Evolutionary conservation across 495 filamentous ascomycete species (phyloP), one percentile per base, ranked within the genome.

Genomic region (Penicillium dipodomyicola): DNA sequence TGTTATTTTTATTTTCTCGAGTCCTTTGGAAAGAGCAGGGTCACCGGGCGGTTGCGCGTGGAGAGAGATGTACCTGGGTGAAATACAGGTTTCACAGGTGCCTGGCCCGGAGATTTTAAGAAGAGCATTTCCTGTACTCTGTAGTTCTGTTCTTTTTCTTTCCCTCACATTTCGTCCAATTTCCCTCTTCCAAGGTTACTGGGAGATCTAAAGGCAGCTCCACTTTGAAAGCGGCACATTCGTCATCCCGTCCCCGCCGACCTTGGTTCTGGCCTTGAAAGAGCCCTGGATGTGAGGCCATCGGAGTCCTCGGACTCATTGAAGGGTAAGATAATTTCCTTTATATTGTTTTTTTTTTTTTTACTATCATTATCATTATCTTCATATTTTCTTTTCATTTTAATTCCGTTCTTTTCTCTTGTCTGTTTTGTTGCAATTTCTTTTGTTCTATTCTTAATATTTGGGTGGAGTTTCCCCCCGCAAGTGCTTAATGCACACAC

Each of bases 31-130:
- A 64, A 37, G 9, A 48, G n/a, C 45, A 33, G 9, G 64, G 66
- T 69, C 66, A 69, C 49, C 61, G 19, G 66, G 61, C 19, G 19
- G 19, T 32, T 50, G 61, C 66, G 61, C 61, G 66, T 65, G 66
- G 66, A 33, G 40, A 30, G 20, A 14, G 10, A n/a, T 41, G 49
- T 53, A 48, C 50, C 44, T 44, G 56, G 25, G 45, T 30, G 37
- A 42, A 15, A 43, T 33, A 46, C 48, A 22, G 49, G 56, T 65
- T 65, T 62, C 65, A 62, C 59, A 52, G 65, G 59, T 67, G 65
- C 65, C 65, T 65, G 55, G 42, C 32, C 42, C 39, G 49, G 39
- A 39, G 29, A 41, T 56, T 45, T 53, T 56, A 51, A 39, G 44
- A 22, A 39, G 23, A 6, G 6, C 44, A 5, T 29, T 46, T 46